These are phyloP conservation scores for Melampsora americana DNA, from an alignment of 1,284 basidiomycete species.

Conservation along the genomic window DNA sequence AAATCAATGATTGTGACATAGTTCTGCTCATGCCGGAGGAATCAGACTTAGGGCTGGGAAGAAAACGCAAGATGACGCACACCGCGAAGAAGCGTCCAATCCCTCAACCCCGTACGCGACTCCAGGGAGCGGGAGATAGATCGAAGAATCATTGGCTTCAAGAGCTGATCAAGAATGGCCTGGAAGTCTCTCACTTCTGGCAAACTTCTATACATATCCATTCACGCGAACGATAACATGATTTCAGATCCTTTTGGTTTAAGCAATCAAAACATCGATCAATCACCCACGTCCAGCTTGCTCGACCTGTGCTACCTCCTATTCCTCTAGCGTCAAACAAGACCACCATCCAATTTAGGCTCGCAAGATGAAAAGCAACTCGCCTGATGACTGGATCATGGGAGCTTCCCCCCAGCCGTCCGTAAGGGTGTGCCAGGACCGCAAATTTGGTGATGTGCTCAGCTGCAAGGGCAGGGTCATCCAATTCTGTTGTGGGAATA, in stretches of 20 bases:
- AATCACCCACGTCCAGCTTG: background rate
- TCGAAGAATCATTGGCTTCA: constrained; percentile 4
- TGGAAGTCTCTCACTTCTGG: background rate
- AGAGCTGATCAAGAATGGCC: background rate
- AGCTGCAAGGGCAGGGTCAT: background rate
- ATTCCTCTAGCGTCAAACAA: background rate
- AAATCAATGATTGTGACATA: background rate
- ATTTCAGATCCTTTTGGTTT: background rate
- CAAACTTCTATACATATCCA: background rate
- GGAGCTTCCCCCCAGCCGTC: background rate
- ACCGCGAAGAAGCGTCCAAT: background rate
- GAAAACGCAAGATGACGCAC: background rate
- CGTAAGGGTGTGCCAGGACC: background rate
- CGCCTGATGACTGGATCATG: background rate
- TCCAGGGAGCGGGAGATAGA: background rate
- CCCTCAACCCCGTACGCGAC: background rate
- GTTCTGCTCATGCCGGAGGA: background rate
- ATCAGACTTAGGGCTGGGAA: background rate
- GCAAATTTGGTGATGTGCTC: background rate
- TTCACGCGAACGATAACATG: background rate
- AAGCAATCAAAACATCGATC: background rate
- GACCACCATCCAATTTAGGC: background rate
- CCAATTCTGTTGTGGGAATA: background rate
- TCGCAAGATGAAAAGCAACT: background rate
- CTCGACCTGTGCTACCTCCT: background rate